These are phyloP conservation scores for Sporisorium sorghi DNA, from an alignment of 1,284 basidiomycete species.

Conservation along the genomic window DNA sequence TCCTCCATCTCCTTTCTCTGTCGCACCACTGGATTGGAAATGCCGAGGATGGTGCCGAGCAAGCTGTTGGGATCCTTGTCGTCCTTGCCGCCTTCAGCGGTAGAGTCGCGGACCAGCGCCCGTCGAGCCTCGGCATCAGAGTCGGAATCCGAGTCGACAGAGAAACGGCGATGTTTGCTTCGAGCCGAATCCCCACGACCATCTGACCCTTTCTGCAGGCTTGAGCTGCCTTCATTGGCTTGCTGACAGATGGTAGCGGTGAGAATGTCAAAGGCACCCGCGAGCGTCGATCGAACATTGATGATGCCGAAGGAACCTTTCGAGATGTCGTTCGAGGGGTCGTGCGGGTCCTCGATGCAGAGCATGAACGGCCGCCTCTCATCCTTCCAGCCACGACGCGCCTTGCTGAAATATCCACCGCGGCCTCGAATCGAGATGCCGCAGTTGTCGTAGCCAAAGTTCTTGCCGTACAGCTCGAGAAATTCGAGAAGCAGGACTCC, in stretches of 20 bases:
- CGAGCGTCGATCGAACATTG: slow-evolving; percentile 83
- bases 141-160: slow-evolving; percentile 42
- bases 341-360: slow-evolving; percentile 94
- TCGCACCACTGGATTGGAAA: slow-evolving; percentile 80
- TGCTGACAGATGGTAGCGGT: slow-evolving; percentile 72
- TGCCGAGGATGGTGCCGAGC: slow-evolving; percentile 81
- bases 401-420: slow-evolving; percentile 79
- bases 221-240: slow-evolving; percentile 45
- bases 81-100: slow-evolving; percentile 32
- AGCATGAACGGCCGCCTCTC: slow-evolving; percentile 75
- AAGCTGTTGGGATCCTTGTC: slow-evolving; percentile 76
- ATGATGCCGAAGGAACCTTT: slow-evolving; percentile 85
- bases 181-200: slow-evolving; percentile 17
- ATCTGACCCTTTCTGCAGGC: slow-evolving; percentile 4
- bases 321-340: slow-evolving; percentile 90
- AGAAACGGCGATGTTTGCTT: slow-evolving; percentile 27
- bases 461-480: slow-evolving; percentile 91
- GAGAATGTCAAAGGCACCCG: slow-evolving; percentile 87
- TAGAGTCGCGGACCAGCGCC: slow-evolving; percentile 50
- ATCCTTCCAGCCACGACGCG: slow-evolving; percentile 59
- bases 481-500: slow-evolving; percentile 94
- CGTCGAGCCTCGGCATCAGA: slow-evolving; percentile 52
- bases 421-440: slow-evolving; percentile 83
- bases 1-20: slow-evolving; percentile 74
- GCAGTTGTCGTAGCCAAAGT: slow-evolving; percentile 77